Base-by-base conservation (phyloP, 176 grass and related monocot species). In the Ensete glaucum region DNA sequence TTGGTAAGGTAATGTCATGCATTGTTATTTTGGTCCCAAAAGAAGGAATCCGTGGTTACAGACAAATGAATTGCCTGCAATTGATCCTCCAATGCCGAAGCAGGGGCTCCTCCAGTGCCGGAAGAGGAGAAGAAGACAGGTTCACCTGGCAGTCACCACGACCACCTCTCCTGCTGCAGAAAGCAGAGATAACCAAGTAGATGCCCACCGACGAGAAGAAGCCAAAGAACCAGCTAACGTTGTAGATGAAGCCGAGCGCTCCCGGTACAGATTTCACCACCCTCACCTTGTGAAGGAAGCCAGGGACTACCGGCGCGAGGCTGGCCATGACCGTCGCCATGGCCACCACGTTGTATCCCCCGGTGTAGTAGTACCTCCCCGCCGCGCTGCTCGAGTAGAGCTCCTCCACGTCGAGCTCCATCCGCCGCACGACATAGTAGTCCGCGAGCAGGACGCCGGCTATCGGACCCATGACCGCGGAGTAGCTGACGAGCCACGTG, bases 401-500 rank as follows among this genome's bases (percentile, higher is more conserved):
- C 0, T 53, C 85, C 27, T 83, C 72, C 53, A 80, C 50, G 51
- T 80, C 72, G 50, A 87, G 75, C 65, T 49, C 50, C 64, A 54
- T 80, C 24, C 58, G 54, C 13, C 58, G 76, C 34, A 87, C 22
- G 8, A 87, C 54, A 64, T 77, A 83, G 58, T 83, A 83, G 53
- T 87, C 77, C 0, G 29, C 58, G 57, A 87, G 65, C 20, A 87
- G 16, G 59, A 87, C 81, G n/a, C 85, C 64, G 9, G 72, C 57
- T 79, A 87, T 62, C 7, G 85, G 85, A 20, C 72, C 72, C 19
- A 83, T 43, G 27, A 87, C 24, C 20, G 55, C 71, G 9, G 81
- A 83, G 70, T 52, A 83, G 52, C 81, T 60, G 54, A 87, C 85
- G 9, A 87, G 77, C 85, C 85, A 83, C 62, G 72, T 67, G 77